phyloP scores from a whole-genome alignment of 2,329 filamentous ascomycete genomes.

The Aaosphaeria pasadenensis region DNA sequence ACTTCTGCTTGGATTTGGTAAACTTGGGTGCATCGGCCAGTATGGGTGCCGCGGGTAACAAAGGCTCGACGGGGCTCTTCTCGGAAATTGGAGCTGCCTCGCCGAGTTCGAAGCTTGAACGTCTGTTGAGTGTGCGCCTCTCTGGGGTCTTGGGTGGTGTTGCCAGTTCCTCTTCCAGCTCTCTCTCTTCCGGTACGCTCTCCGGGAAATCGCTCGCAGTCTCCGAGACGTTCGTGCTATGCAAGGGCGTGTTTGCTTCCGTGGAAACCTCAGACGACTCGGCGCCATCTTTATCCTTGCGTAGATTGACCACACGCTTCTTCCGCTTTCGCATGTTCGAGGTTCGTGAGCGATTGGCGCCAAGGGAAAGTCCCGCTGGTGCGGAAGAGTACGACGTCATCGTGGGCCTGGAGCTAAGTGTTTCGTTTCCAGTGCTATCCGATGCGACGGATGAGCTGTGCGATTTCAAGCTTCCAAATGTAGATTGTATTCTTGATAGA shows the following conservation, averaged over 20 bases:
- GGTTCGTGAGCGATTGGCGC: slow-evolving; percentile 58
- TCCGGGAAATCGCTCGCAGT: slow-evolving; percentile 44
- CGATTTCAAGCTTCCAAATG: slow-evolving; percentile 48
- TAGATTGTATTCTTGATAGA: slow-evolving; percentile 47
- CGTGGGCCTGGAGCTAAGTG: slow-evolving; percentile 63
- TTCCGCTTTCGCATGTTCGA: slow-evolving; percentile 73
- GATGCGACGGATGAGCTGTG: slow-evolving; percentile 32
- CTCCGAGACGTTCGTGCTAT: slow-evolving; percentile 57
- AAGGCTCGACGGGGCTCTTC: slow-evolving; percentile 13
- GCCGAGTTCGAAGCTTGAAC: slow-evolving; percentile 17
- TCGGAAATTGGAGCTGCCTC: slow-evolving; percentile 21
- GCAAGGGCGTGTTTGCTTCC: slow-evolving; percentile 46
- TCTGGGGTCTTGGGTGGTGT: slow-evolving; percentile 31
- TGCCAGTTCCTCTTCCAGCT: slow-evolving; percentile 27
- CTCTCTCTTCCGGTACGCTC: slow-evolving; percentile 22
- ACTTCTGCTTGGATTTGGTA: slow-evolving; percentile 20
- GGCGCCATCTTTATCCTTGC: slow-evolving; percentile 56
- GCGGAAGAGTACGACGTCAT: slow-evolving; percentile 61
- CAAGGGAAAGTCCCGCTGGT: slow-evolving; percentile 60
- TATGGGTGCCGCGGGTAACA: slow-evolving; percentile 26
- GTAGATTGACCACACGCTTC: slow-evolving; percentile 76
- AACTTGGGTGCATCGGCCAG: slow-evolving; percentile 21
- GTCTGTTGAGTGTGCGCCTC: slow-evolving; percentile 9
- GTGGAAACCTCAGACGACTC: slow-evolving; percentile 51
- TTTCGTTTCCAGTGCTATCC: slow-evolving; percentile 47